These are phyloP conservation scores for Phialemoniopsis sp. DNA, from an alignment of 2,329 filamentous ascomycete species.

Conservation along the genomic window DNA sequence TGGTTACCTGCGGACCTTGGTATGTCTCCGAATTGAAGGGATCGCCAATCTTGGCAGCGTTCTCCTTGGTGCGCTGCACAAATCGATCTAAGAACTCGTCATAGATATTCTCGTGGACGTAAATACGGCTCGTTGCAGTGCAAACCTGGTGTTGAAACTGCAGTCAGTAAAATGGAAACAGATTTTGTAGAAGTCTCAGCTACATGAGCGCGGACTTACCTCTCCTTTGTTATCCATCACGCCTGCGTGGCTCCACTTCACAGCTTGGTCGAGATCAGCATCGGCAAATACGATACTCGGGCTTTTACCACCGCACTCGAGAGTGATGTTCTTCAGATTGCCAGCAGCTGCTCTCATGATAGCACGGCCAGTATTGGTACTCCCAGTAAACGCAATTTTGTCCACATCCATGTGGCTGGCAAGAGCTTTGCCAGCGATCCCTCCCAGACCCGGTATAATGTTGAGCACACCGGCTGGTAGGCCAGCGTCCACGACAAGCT, in stretches of 20 bases:
- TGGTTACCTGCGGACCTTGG: conserved; percentile 57
- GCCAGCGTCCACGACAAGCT: conserved; percentile 63
- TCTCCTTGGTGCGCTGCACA: too few relatives aligned
- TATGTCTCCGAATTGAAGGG: conserved; percentile 51
- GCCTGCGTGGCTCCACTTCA: conserved; percentile 21
- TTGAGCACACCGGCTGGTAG: conserved; percentile 74
- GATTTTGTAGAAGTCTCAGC: too few relatives aligned
- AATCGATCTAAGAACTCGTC: conserved; percentile 54
- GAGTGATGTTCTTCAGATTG: conserved; percentile 54
- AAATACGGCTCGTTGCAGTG: conserved; percentile 69
- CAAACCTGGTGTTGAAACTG: too few relatives aligned
- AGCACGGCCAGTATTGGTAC: conserved; percentile 59
- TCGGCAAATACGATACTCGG: conserved; percentile 57
- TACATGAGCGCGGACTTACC: too few relatives aligned
- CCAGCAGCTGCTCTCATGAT: conserved; percentile 65
- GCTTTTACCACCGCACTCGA: conserved; percentile 58
- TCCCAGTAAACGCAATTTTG: conserved; percentile 74
- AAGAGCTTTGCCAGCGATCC: conserved; percentile 61
- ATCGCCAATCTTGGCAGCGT: conserved; percentile 57
- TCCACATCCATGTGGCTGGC: conserved; percentile 61
- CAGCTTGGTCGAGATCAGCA: conserved; percentile 56
- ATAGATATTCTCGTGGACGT: conserved; percentile 59
- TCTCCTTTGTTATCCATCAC: conserved; percentile 70
- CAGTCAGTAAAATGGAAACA: too few relatives aligned
- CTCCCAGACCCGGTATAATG: conserved; percentile 64